Evolutionary conservation across 108 stramenopile genomes (phyloP).

Genomic region (Nitzschia inconspicua): DNA sequence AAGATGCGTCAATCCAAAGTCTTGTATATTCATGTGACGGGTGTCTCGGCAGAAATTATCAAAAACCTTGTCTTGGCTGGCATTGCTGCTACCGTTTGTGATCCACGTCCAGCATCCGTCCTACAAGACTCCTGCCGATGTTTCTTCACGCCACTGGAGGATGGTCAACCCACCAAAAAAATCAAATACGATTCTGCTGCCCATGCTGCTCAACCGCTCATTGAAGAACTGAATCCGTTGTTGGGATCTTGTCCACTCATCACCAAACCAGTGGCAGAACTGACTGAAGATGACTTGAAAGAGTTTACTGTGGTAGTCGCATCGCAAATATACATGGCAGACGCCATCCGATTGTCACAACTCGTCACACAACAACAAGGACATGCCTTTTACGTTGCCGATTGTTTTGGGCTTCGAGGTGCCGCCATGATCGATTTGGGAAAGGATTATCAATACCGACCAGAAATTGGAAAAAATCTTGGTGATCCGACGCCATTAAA

Average conservation of each 20-base stretch:
- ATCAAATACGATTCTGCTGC: constrained; percentile 54
- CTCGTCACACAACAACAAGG: background rate
- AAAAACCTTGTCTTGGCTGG: constrained; percentile 95
- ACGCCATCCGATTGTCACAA: constrained; percentile 60
- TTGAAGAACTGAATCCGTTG: constrained; percentile 90
- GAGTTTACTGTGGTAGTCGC: constrained; percentile 82
- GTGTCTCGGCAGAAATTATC: constrained; percentile 79
- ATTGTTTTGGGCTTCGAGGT: constrained; percentile 84
- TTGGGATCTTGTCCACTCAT: constrained; percentile 77
- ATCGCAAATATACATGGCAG: constrained; percentile 41
- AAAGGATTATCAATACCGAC: constrained; percentile 49
- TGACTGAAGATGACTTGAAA: constrained; percentile 53
- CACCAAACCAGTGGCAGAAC: constrained; percentile 32
- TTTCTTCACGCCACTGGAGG: constrained; percentile 24
- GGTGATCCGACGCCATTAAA: constrained; percentile 47
- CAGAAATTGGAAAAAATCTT: constrained; percentile 80
- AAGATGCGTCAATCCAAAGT: constrained; percentile 87
- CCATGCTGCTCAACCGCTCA: constrained; percentile 59
- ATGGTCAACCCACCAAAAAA: constrained; percentile 29
- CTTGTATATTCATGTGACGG: constrained; percentile 87
- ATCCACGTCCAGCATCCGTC: constrained; percentile 42
- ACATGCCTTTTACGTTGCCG: constrained; percentile 60
- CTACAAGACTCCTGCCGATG: background rate
- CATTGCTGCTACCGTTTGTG: constrained; percentile 78
- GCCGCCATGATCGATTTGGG: constrained; percentile 80